Evolutionary conservation across 192 early-diverging fungal genomes (phyloP), one percentile per base, ranked within the genome.

Genomic region (Hyaloraphidium curvatum): DNA sequence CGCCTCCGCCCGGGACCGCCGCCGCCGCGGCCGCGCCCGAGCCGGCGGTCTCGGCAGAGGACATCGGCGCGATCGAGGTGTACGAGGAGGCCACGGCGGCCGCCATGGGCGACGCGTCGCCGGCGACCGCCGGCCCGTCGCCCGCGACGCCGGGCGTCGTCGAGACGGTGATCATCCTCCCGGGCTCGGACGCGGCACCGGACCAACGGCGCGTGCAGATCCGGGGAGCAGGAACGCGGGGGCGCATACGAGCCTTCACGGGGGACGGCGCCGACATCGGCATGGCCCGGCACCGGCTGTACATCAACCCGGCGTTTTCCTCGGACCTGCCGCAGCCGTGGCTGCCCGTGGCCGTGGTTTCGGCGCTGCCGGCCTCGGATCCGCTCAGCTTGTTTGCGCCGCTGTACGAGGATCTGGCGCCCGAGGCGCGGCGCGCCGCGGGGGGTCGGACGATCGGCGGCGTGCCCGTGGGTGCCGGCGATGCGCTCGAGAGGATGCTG

Each of bases 231-330:
- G n/a, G n/a, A n/a, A n/a, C n/a, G n/a, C n/a, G n/a, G n/a, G n/a
- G n/a, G n/a, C n/a, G n/a, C n/a, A n/a, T n/a, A n/a, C n/a, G n/a
- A n/a, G n/a, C n/a, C n/a, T n/a, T n/a, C n/a, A n/a, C n/a, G n/a
- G n/a, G n/a, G n/a, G n/a, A n/a, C n/a, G n/a, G n/a, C n/a, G n/a
- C n/a, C n/a, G n/a, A n/a, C n/a, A n/a, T n/a, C n/a, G n/a, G n/a
- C n/a, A n/a, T n/a, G n/a, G n/a, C n/a, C n/a, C n/a, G n/a, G n/a
- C n/a, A n/a, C n/a, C n/a, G n/a, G n/a, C n/a, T n/a, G n/a, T 69
- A 69, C 39, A 3, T 43, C 23, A 70, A 70, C 51, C 68, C 68
- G 19, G 41, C 64, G 0, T 59, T 70, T 26, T 55, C 55, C 30
- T 61, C 59, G 33, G 64, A 64, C 9, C 21, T 70, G 28, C 40